Percentiles rank a stretch among this genome's conserved stretches.
phyloP scores from a whole-genome alignment of 163 green algal genomes.

The Prototheca cutis region DNA sequence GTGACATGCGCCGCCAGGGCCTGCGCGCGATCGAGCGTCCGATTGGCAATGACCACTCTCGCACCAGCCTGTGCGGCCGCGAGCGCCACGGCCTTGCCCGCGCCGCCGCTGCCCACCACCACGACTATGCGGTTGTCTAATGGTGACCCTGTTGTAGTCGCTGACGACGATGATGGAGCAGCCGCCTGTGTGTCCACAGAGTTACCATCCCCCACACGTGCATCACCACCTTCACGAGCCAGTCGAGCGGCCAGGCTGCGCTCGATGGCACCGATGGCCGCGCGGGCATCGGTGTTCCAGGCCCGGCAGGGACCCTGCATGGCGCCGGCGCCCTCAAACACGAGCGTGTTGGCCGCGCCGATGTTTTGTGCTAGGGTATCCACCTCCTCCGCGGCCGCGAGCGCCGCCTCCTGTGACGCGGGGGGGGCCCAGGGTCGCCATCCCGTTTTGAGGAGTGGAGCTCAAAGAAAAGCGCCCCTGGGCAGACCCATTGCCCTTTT shows the following conservation, averaged over 20 bases:
- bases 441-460: neutral
- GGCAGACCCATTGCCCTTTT: too few species aligned
- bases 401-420: conserved; percentile 58
- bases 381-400: conserved; percentile 37
- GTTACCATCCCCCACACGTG: too few species aligned
- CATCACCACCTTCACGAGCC: too few species aligned
- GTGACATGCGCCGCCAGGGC: conserved; percentile 46
- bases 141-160: too few species aligned
- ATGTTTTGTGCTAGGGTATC: conserved; percentile 74
- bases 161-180: too few species aligned
- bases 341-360: conserved; percentile 89
- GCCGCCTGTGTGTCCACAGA: too few species aligned
- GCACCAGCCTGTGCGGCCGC: conserved; percentile 53
- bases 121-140: too few species aligned
- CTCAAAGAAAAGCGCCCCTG: too few species aligned
- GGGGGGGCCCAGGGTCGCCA: too few species aligned
- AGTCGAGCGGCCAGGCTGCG: conserved; percentile 35
- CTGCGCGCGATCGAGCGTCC: conserved; percentile 53
- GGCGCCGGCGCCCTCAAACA: conserved; percentile 38
- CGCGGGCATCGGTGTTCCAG: conserved; percentile 92
- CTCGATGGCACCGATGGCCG: conserved; percentile 77
- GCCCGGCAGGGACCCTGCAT: conserved; percentile 42
- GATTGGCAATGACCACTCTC: conserved; percentile 78
- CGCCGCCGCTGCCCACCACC: conserved; percentile 87
- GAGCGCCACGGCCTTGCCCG: conserved; percentile 81